Percentiles rank a stretch among this genome's conserved stretches.
These are phyloP conservation scores for Zea mays DNA, from an alignment of 176 grass and related monocot genomes.

Conservation along the genomic window DNA sequence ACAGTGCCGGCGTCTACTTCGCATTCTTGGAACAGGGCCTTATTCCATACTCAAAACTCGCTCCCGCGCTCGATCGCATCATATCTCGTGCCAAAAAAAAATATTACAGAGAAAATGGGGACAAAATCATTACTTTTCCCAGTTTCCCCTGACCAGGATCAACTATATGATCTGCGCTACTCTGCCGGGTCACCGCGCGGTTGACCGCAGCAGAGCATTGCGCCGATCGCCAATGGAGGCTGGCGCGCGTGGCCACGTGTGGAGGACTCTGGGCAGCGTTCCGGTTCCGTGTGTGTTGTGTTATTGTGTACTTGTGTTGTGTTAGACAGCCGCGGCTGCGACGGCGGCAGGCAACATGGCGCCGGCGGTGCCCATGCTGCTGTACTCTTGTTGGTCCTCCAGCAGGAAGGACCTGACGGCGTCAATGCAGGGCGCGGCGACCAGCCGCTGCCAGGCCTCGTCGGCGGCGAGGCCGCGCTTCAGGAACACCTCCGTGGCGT, in stretches of 20 bases:
- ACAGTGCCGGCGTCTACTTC: constrained; percentile 8
- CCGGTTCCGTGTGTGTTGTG: neutral
- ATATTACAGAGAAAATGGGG: neutral
- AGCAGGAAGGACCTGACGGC: constrained; percentile 49
- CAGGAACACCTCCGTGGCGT: constrained; percentile 71
- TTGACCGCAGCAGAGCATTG: constrained; percentile 38
- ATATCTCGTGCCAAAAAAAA: constrained; percentile 19
- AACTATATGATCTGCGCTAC: constrained; percentile 28
- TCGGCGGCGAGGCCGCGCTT: constrained; percentile 39
- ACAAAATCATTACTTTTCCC: constrained; percentile 13
- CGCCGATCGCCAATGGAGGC: constrained; percentile 12
- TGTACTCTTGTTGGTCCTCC: constrained; percentile 41
- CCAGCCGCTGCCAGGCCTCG: constrained; percentile 64
- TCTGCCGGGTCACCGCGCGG: constrained; percentile 32
- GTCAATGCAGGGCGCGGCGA: constrained; percentile 52
- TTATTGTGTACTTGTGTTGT: too few species aligned
- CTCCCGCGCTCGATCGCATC: constrained; percentile 1
- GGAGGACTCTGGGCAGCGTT: neutral
- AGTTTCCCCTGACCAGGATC: constrained; percentile 13
- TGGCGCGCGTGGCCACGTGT: neutral
- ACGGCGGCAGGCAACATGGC: constrained; percentile 32
- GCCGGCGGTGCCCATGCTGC: constrained; percentile 34
- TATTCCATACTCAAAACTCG: constrained; percentile 28
- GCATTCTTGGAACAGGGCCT: constrained; percentile 10
- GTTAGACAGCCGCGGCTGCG: constrained; percentile 21